phyloP scores from a whole-genome alignment of 1,284 basidiomycete genomes.

The Cryptococcus floricola region DNA sequence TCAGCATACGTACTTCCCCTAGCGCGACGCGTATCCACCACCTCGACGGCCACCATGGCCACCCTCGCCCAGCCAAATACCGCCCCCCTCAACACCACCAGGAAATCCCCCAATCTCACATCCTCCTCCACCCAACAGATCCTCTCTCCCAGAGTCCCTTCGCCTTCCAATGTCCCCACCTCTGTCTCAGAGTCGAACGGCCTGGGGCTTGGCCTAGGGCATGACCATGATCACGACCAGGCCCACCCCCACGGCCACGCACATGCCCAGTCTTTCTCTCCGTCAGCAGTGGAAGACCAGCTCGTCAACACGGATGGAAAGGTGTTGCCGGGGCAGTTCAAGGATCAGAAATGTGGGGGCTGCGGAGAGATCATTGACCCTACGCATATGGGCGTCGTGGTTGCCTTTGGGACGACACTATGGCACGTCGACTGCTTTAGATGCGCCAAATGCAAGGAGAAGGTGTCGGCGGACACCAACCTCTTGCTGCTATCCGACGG shows the following conservation, averaged over 20 bases:
- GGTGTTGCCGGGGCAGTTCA: constrained; percentile 20
- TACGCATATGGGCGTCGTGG: constrained; percentile 78
- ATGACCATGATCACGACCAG: not conserved
- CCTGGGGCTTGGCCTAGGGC: not conserved
- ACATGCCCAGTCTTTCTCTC: not conserved
- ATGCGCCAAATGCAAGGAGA: constrained; percentile 54
- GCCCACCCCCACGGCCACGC: not conserved
- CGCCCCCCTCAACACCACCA: not conserved
- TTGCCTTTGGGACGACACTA: constrained; percentile 66
- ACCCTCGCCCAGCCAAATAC: not conserved
- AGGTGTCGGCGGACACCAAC: constrained; percentile 79
- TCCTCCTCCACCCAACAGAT: not conserved
- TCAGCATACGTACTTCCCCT: not conserved
- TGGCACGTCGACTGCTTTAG: constrained; percentile 53
- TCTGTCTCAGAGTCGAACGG: not conserved
- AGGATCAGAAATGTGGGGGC: constrained; percentile 63
- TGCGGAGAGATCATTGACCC: constrained; percentile 78
- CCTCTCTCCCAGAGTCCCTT: constrained; percentile 9
- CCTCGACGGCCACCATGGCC: not conserved
- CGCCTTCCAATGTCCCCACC: not conserved
- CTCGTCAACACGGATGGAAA: constrained; percentile 5
- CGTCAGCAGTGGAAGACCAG: not conserved
- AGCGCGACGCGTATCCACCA: not conserved
- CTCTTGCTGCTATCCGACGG: constrained; percentile 92
- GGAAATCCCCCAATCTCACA: constrained; percentile 4